Evolutionary conservation across 768 basidiomycete species (phyloP).

Genomic region (Trichaptum fuscoviolaceum): DNA sequence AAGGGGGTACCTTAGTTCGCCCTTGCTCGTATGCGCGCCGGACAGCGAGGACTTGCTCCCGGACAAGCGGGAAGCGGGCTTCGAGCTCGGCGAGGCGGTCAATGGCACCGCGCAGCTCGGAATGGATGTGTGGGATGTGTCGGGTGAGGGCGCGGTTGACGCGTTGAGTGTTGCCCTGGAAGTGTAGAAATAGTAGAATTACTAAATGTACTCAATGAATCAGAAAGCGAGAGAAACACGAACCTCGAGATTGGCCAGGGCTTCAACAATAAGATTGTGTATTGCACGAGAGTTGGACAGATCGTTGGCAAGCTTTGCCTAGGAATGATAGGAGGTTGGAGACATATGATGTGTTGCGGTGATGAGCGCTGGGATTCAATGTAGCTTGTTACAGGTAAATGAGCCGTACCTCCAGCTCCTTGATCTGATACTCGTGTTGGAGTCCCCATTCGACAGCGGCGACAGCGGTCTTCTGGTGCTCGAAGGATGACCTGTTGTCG

Average conservation of each 20-base stretch:
- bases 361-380: neutral
- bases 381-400: neutral
- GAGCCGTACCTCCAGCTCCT: slow-evolving; percentile 48
- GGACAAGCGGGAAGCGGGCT: slow-evolving; percentile 54
- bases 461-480: slow-evolving; percentile 27
- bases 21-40: slow-evolving; percentile 68
- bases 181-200: neutral
- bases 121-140: slow-evolving; percentile 58
- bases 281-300: slow-evolving; percentile 73
- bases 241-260: slow-evolving; percentile 57
- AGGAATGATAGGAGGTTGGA: neutral
- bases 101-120: slow-evolving; percentile 57
- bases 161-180: slow-evolving; percentile 52
- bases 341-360: no score
- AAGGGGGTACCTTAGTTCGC: slow-evolving; percentile 48
- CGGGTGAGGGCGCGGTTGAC: slow-evolving; percentile 51
- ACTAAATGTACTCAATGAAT: slow-evolving; percentile 1
- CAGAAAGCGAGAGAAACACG: slow-evolving; percentile 14
- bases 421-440: slow-evolving; percentile 52
- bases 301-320: slow-evolving; percentile 65
- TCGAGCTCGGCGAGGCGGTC: slow-evolving; percentile 53
- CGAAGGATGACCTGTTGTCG: neutral
- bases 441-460: slow-evolving; percentile 42
- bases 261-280: slow-evolving; percentile 62
- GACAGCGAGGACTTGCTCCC: slow-evolving; percentile 56